phyloP scores from a whole-genome alignment of 768 basidiomycete species.

The Auricularia auricula-judae region DNA sequence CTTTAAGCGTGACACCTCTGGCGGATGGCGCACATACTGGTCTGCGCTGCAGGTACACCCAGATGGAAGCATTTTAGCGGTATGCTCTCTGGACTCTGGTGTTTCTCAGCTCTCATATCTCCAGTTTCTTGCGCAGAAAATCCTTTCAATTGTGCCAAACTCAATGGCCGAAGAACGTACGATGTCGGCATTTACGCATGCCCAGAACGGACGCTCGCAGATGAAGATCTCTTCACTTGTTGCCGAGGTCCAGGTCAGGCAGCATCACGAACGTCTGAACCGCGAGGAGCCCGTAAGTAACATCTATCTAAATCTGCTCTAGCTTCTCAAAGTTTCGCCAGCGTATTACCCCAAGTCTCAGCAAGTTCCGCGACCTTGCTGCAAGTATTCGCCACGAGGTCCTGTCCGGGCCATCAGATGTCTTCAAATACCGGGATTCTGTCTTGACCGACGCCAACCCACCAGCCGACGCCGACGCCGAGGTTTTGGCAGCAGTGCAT shows the following conservation, averaged over 20 bases:
- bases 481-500: not conserved
- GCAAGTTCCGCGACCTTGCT: not conserved
- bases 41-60: not conserved
- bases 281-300: not conserved
- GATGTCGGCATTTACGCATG: not conserved
- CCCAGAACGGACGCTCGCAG: not conserved
- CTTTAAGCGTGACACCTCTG: not conserved
- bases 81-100: not conserved
- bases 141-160: not conserved
- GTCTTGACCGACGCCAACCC: not conserved
- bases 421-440: not conserved
- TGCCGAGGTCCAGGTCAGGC: conserved; percentile 28
- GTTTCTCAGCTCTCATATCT: not conserved
- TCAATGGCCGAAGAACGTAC: not conserved
- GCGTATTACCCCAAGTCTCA: not conserved
- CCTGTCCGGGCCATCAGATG: not conserved
- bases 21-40: not conserved
- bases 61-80: not conserved
- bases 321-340: not conserved
- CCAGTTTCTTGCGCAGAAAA: not conserved
- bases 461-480: not conserved
- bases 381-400: not conserved
- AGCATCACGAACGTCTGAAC: not conserved
- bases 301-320: not conserved
- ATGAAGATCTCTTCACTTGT: conserved; percentile 47